A percentile compares a stretch with the other conserved stretches of the same genome.
Evolutionary conservation across 495 filamentous ascomycete species (phyloP).

Genomic region (Lasiosphaeris hirsuta): DNA sequence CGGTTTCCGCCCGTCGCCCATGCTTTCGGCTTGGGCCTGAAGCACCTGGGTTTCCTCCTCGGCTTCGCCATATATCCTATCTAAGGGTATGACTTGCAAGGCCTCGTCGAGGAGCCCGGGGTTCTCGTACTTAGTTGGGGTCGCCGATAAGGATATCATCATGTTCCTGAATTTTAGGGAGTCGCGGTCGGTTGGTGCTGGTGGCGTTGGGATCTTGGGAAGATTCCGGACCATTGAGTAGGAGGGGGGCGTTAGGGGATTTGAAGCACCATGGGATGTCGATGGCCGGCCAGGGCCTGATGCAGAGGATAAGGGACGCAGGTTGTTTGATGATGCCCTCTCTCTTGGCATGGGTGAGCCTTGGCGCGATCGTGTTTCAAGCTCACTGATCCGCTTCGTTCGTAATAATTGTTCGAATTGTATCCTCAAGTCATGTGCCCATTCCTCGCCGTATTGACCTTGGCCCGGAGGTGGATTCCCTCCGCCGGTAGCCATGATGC

Average conservation of each 20-base stretch:
- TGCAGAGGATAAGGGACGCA: slow-evolving; percentile 36
- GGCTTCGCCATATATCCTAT: slow-evolving; percentile 87
- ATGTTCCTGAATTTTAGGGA: slow-evolving; percentile 83
- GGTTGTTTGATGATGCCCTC: slow-evolving; percentile 41
- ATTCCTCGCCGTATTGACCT: slow-evolving; percentile 47
- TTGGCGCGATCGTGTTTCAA: slow-evolving; percentile 52
- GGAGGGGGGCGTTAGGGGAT: slow-evolving; percentile 49
- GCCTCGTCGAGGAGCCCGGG: slow-evolving; percentile 94
- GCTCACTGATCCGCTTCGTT: slow-evolving; percentile 72
- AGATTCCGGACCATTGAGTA: slow-evolving; percentile 68
- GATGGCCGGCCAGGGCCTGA: slow-evolving; percentile 39
- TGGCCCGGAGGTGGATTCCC: slow-evolving; percentile 24
- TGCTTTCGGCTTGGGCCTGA: slow-evolving; percentile 78
- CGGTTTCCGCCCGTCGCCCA: slow-evolving; percentile 69
- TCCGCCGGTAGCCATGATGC: slow-evolving; percentile 24
- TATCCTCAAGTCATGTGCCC: slow-evolving; percentile 48
- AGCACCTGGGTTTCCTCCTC: slow-evolving; percentile 89
- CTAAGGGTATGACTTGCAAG: slow-evolving; percentile 77
- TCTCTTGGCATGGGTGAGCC: slow-evolving; percentile 54
- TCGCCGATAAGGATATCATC: slow-evolving; percentile 74
- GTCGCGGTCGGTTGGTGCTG: slow-evolving; percentile 59
- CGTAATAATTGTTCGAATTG: slow-evolving; percentile 77
- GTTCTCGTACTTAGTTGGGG: slow-evolving; percentile 93
- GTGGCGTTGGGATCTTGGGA: slow-evolving; percentile 77
- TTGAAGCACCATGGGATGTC: slow-evolving; percentile 32